Evolutionary conservation across 768 basidiomycete genomes (phyloP).

Genomic region (Baorangia bicolor): DNA sequence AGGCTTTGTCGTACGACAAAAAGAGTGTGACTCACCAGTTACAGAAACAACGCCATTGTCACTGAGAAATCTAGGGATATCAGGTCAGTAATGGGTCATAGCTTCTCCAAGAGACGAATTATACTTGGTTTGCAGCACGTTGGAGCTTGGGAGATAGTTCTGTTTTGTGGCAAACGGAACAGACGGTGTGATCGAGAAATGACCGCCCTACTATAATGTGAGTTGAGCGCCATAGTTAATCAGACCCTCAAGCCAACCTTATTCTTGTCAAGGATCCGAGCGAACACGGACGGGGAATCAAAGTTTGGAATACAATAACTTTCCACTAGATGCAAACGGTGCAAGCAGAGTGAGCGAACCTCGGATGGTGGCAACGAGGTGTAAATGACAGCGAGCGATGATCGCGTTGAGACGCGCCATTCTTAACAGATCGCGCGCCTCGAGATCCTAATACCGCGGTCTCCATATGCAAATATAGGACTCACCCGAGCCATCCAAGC

Average conservation of each 20-base stretch:
- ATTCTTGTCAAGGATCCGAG: slow-evolving; percentile 83
- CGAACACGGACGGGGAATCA: slow-evolving; percentile 91
- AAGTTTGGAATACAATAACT: slow-evolving; percentile 93
- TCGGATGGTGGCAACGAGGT: background rate
- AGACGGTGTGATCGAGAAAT: slow-evolving; percentile 84
- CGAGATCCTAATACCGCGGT: background rate
- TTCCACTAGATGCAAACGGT: slow-evolving; percentile 54
- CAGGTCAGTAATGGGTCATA: background rate
- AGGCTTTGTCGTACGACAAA: background rate
- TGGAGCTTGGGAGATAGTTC: slow-evolving; percentile 79
- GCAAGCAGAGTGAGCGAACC: slow-evolving; percentile 2
- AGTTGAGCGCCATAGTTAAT: background rate
- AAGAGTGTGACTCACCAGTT: slow-evolving; percentile 50
- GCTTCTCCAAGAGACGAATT: background rate
- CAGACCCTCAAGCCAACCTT: slow-evolving; percentile 39
- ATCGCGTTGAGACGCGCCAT: background rate
- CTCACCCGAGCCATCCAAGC: slow-evolving; percentile 78
- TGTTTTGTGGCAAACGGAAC: slow-evolving; percentile 73
- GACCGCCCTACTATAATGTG: slow-evolving; percentile 62
- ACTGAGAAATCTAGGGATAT: slow-evolving; percentile 62
- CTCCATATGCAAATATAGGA: slow-evolving; percentile 11
- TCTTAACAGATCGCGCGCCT: background rate
- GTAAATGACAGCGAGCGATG: background rate
- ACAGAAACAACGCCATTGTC: slow-evolving; percentile 84
- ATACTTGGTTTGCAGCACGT: slow-evolving; percentile 82